A percentile compares a stretch with the other conserved stretches of the same genome.
Evolutionary conservation across 306 rosid genomes (phyloP).

Genomic region (Sindora glabra): DNA sequence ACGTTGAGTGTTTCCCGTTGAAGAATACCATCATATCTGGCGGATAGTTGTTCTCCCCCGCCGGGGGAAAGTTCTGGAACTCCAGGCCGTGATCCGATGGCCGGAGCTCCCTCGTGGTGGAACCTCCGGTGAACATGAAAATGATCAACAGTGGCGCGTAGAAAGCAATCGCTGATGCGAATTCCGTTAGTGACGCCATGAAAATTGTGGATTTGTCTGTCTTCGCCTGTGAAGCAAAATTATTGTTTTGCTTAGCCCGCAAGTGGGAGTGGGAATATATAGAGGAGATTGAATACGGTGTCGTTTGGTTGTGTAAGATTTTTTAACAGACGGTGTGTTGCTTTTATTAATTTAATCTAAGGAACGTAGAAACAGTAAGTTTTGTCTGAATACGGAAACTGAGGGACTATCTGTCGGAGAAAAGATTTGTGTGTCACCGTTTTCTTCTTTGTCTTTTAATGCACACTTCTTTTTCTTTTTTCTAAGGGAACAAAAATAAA

Average conservation of each 20-base stretch:
- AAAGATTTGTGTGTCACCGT: too few relatives aligned
- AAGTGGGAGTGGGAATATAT: neutral
- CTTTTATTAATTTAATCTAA: too few relatives aligned
- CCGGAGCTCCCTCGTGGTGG: slow-evolving; percentile 51
- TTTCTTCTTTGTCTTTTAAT: too few relatives aligned
- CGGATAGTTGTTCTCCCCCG: slow-evolving; percentile 17
- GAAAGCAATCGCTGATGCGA: neutral
- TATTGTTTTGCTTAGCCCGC: neutral
- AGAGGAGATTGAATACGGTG: neutral
- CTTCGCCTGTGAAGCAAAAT: neutral
- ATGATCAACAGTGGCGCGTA: neutral
- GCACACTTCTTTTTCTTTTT: too few relatives aligned
- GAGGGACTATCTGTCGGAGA: too few relatives aligned
- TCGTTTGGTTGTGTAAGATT: neutral
- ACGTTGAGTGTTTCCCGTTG: slow-evolving; percentile 30
- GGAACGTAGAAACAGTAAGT: too few relatives aligned
- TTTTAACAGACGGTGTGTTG: too few relatives aligned
- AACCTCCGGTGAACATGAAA: slow-evolving; percentile 13
- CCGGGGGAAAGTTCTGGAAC: slow-evolving; percentile 41
- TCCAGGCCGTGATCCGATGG: slow-evolving; percentile 78
- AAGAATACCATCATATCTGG: slow-evolving; percentile 60
- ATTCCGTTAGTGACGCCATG: slow-evolving; percentile 21
- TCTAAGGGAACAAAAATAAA: too few relatives aligned
- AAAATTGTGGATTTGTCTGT: neutral
- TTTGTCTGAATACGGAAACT: too few relatives aligned